Evolutionary conservation across 1,139 yeast genomes (phyloP).

Genomic region (Blastobotrys arbuscula): DNA sequence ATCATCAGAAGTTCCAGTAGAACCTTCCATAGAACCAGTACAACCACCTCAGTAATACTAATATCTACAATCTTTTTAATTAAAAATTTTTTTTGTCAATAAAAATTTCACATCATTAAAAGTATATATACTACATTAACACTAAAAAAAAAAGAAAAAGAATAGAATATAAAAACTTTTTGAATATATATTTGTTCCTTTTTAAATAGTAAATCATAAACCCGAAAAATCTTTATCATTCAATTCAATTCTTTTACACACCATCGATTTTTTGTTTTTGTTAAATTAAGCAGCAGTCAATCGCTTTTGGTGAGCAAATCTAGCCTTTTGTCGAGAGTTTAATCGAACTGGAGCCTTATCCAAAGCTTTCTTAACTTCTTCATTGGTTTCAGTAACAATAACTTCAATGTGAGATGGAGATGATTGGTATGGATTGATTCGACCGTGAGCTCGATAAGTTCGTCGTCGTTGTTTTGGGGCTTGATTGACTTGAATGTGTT

Average conservation of each 20-base stretch:
- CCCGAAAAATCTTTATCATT: not conserved
- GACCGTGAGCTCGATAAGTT: conserved; percentile 99
- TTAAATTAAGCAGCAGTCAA: conserved; percentile 36
- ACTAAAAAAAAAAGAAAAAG: not conserved
- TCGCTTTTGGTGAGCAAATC: conserved; percentile 81
- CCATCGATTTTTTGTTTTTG: no score
- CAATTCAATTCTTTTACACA: not conserved
- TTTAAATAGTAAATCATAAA: no score
- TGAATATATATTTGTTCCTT: no score
- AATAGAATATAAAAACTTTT: not conserved
- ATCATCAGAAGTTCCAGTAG: not conserved
- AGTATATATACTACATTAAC: not conserved
- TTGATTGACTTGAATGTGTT: conserved; percentile 99
- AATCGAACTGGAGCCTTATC: conserved; percentile 74
- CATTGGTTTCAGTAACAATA: conserved; percentile 92
- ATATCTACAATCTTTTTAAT: not conserved
- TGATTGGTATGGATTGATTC: conserved; percentile 98
- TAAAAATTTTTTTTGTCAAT: not conserved
- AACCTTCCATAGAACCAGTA: conserved; percentile 3
- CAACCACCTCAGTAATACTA: conserved; percentile 2
- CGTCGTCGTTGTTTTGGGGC: conserved; percentile 99
- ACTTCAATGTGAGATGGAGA: conserved; percentile 99
- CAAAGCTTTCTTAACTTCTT: conserved; percentile 87
- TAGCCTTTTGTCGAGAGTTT: conserved; percentile 89
- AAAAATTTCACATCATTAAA: not conserved